These are phyloP conservation scores for Pythium oligandrum DNA, from an alignment of 352 stramenopile species.

Conservation along the genomic window DNA sequence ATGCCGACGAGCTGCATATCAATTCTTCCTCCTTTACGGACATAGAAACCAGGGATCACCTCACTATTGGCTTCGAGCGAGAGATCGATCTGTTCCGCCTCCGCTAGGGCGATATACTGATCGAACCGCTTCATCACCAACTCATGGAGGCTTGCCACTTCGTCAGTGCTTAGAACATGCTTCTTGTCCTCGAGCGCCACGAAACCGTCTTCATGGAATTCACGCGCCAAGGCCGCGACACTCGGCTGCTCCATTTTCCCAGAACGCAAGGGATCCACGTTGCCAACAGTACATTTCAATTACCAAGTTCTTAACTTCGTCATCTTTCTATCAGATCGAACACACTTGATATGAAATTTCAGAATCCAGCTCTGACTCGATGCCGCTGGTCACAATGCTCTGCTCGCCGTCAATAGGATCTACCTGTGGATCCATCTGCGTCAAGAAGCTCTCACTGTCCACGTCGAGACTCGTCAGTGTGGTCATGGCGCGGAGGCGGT, in stretches of 20 bases:
- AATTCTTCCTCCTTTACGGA: conserved; percentile 59
- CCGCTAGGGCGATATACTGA: conserved; percentile 27
- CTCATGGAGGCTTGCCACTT: not conserved
- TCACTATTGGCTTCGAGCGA: conserved; percentile 30
- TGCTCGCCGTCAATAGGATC: no score
- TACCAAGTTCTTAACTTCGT: no score
- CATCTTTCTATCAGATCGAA: no score
- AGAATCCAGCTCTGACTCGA: no score
- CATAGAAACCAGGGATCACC: conserved; percentile 60
- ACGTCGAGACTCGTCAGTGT: no score
- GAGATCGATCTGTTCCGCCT: conserved; percentile 19
- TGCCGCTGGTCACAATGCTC: no score
- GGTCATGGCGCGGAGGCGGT: no score
- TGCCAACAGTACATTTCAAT: no score
- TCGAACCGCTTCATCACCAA: conserved; percentile 34
- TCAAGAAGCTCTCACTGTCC: no score
- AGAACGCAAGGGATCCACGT: no score
- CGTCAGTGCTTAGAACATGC: not conserved
- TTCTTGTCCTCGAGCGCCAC: conserved; percentile 22
- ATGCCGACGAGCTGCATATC: conserved; percentile 53
- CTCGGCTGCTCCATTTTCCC: not conserved
- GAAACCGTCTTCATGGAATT: conserved; percentile 47
- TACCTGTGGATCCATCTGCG: no score
- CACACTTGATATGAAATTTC: no score
- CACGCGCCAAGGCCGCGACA: conserved; percentile 3